Evolutionary conservation across 2,329 filamentous ascomycete species (phyloP).

Genomic region (Alternaria ethzedia): DNA sequence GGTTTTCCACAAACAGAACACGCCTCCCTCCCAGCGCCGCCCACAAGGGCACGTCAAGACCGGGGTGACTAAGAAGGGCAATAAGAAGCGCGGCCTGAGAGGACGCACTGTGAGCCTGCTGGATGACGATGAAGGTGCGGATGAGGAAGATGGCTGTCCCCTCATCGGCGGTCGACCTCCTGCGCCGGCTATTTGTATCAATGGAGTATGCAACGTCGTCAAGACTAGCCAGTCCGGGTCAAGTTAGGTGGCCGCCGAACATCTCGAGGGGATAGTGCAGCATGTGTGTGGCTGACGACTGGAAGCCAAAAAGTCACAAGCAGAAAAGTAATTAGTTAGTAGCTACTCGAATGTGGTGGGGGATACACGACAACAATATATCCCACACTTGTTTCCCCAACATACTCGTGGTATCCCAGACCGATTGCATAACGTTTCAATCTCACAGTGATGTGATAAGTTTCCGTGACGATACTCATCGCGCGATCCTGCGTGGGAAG

Average conservation of each 20-base stretch:
- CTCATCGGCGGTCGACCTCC: conserved; percentile 69
- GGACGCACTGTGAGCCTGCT: conserved; percentile 44
- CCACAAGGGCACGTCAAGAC: conserved; percentile 51
- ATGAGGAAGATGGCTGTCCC: conserved; percentile 65
- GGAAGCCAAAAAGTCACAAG: neutral
- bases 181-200: conserved; percentile 48
- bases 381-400: neutral
- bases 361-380: neutral
- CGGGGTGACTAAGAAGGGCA: conserved; percentile 46
- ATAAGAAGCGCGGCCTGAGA: conserved; percentile 43
- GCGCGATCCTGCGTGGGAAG: too few species aligned
- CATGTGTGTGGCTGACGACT: neutral
- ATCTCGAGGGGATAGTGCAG: neutral
- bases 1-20: conserved; percentile 61
- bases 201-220: neutral
- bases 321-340: neutral
- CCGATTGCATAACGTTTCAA: neutral
- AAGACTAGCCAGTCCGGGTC: conserved; percentile 44
- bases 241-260: conserved; percentile 62
- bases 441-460: neutral
- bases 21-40: conserved; percentile 41
- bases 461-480: too few species aligned
- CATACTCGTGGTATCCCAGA: neutral
- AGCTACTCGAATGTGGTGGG: neutral
- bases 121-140: conserved; percentile 62